Conservation (phyloP, 805 yeast genomes). For the Vanderwaltozyma tropicalis region DNA sequence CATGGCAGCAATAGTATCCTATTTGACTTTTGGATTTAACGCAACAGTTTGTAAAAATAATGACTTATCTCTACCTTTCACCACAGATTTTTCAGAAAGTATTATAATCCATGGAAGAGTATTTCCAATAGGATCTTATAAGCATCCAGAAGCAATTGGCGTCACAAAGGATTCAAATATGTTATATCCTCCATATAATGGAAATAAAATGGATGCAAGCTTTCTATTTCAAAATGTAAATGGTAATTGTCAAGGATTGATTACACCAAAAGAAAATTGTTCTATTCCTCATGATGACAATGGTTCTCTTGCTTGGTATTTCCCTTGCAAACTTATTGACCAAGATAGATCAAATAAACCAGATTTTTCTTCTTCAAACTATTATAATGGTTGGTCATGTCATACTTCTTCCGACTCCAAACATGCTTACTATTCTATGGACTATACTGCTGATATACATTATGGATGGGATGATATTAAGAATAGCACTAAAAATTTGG, state of each 20-base stretch:
- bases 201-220: conserved; percentile 80
- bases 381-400: conserved; percentile 82
- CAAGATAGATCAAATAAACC: conserved; percentile 63
- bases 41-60: conserved; percentile 57
- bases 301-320: conserved; percentile 83
- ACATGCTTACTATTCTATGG: conserved; percentile 48
- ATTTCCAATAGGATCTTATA: conserved; percentile 53
- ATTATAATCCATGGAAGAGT: conserved; percentile 71
- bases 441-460: conserved; percentile 61
- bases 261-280: conserved; percentile 57
- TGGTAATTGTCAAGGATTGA: conserved; percentile 75
- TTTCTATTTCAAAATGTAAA: conserved; percentile 85
- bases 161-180: conserved; percentile 57
- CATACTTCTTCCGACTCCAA: conserved; percentile 70
- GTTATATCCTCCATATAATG: conserved; percentile 73
- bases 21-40: conserved; percentile 82
- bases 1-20: conserved; percentile 72
- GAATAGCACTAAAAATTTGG: conserved; percentile 58
- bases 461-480: conserved; percentile 83
- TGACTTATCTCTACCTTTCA: conserved; percentile 41
- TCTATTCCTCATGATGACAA: conserved; percentile 56
- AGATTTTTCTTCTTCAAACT: conserved; percentile 42
- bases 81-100: conserved; percentile 42
- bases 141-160: conserved; percentile 77
- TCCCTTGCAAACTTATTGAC: conserved; percentile 71